Conservation (phyloP, 257 asterid species). For the Dorcoceras hygrometricum region DNA sequence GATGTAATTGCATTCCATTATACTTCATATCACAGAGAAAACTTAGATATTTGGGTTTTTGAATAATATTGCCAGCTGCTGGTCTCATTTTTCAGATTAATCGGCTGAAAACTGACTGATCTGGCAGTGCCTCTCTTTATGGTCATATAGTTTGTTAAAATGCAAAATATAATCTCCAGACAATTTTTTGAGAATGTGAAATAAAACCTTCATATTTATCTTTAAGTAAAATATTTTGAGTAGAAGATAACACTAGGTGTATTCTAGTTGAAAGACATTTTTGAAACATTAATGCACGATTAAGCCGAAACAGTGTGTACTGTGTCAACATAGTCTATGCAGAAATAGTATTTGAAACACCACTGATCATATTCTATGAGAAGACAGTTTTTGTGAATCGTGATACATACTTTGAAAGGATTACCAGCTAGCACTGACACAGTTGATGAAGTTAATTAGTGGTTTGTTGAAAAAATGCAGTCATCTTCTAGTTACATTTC, state of each 20-base stretch:
- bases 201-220: slow-evolving; percentile 10
- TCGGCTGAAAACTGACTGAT: neutral
- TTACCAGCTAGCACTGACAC: slow-evolving; percentile 19
- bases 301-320: neutral
- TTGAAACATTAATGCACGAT: slow-evolving; percentile 14
- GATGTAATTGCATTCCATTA: neutral
- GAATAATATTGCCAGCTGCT: no score
- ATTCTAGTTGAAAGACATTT: slow-evolving; percentile 9
- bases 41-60: neutral
- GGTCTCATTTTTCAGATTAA: neutral
- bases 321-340: slow-evolving; percentile 12
- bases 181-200: slow-evolving; percentile 16
- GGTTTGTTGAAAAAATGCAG: slow-evolving; percentile 13
- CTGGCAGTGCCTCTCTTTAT: slow-evolving; percentile 9
- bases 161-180: slow-evolving; percentile 14
- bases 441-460: slow-evolving; percentile 15
- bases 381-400: slow-evolving; percentile 6
- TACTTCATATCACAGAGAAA: neutral
- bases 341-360: slow-evolving; percentile 12
- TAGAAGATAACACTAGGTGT: neutral
- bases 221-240: neutral
- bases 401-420: neutral
- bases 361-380: neutral
- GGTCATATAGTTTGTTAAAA: slow-evolving; percentile 17
- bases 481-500: neutral